phyloP scores from a whole-genome alignment of 441 rosid species.

The California macrophylla region DNA sequence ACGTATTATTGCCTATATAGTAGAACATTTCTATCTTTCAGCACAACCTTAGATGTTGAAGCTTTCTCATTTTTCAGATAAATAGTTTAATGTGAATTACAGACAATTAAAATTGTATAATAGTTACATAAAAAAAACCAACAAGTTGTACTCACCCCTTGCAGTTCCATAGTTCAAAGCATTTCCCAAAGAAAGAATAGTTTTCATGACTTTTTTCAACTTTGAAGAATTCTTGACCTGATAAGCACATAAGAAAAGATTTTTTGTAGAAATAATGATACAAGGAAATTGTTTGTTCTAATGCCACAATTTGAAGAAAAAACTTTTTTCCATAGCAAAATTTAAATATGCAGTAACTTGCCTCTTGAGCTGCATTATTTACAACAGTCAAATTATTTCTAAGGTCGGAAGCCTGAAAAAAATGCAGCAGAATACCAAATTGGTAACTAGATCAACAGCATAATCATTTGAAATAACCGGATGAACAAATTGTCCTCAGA shows the following conservation, averaged over 20 bases:
- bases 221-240: conserved; percentile 70
- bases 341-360: conserved; percentile 30
- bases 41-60: neutral
- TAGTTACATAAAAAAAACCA: neutral
- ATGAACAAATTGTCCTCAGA: conserved; percentile 27
- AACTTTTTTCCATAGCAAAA: neutral
- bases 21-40: neutral
- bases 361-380: conserved; percentile 80
- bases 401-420: conserved; percentile 72
- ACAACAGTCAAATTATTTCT: conserved; percentile 51
- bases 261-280: neutral
- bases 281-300: neutral
- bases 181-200: conserved; percentile 84
- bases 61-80: neutral
- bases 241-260: conserved; percentile 16
- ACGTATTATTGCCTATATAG: neutral
- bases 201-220: conserved; percentile 78
- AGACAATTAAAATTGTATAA: neutral
- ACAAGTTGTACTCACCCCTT: conserved; percentile 53
- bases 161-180: conserved; percentile 94
- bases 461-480: conserved; percentile 17
- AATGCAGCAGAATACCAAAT: conserved; percentile 12
- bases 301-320: neutral
- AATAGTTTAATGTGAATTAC: neutral
- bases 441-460: conserved; percentile 13